A percentile compares a stretch with the other conserved stretches of the same genome.
These are phyloP conservation scores for Chaetomium cochliodes DNA, from an alignment of 495 filamentous ascomycete genomes.

Conservation along the genomic window DNA sequence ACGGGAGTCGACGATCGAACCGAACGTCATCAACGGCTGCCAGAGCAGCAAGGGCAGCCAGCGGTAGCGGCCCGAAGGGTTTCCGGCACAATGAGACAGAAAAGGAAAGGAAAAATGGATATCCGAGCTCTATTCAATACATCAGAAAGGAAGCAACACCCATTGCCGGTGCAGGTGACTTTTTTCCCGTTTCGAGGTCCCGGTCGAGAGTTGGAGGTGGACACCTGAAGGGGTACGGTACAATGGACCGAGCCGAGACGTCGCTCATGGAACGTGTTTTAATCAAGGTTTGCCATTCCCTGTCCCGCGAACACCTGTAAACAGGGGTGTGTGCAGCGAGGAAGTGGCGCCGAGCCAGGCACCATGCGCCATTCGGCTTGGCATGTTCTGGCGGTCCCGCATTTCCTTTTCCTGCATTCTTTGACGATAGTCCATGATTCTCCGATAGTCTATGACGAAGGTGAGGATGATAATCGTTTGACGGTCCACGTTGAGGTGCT, in stretches of 20 bases:
- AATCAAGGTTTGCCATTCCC: conserved; percentile 19
- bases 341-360: background rate
- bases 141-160: conserved; percentile 21
- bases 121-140: conserved; percentile 21
- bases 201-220: conserved; percentile 14
- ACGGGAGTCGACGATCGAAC: conserved; percentile 24
- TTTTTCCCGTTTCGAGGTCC: conserved; percentile 16
- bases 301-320: background rate
- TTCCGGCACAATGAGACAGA: background rate
- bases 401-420: too few relatives aligned
- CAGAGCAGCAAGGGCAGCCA: conserved; percentile 13
- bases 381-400: background rate
- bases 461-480: too few relatives aligned
- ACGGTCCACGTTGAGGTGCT: too few relatives aligned
- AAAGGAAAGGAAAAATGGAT: conserved; percentile 6
- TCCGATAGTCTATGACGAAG: too few relatives aligned
- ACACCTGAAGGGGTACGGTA: conserved; percentile 1
- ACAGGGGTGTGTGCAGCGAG: conserved; percentile 21
- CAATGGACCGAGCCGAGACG: conserved; percentile 17
- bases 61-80: background rate
- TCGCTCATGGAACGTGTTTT: conserved; percentile 35
- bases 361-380: conserved; percentile 9
- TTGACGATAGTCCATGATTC: too few relatives aligned
- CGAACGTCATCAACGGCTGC: conserved; percentile 30
- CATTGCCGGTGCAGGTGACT: conserved; percentile 10